Evolutionary conservation across 2,329 filamentous ascomycete genomes (phyloP), one percentile per base, ranked within the genome.

Genomic region (Apiospora aurea): DNA sequence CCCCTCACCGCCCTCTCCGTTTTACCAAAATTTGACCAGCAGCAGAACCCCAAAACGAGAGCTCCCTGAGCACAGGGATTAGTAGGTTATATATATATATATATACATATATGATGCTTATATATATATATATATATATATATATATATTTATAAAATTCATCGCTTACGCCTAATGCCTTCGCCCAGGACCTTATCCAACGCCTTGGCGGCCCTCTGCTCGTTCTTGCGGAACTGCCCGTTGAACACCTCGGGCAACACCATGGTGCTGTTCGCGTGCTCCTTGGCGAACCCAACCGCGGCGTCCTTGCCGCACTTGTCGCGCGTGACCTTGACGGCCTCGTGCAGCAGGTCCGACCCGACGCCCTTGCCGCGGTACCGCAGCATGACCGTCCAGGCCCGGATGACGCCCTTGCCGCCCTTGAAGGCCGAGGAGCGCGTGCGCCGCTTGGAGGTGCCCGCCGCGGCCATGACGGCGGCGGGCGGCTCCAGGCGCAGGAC

Each of bases 331-430:
- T 87, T 86, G 2, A 95, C 90, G 1, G 93, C 94, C 76, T 93
- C 92, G 75, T 92, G 88, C 67, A 97, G 85, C 77, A 97, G 82
- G 44, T 91, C 91, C 53, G 85, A 87, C 2, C 94, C 95, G 34
- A 97, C 85, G 0, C 94, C 94, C 74, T 90, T 89, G 44, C 89
- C 86, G 18, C 95, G 88, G 80, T 94, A 94, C 75, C 87, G 86
- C 69, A 91, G 82, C 78, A 87, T 87, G 1, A 94, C 93, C 1
- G 94, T 96, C 94, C 95, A 97, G 1, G 93, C 94, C 41, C 93
- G 89, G 72, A 97, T 91, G 67, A 94, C 85, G 11, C 91, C 93
- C 74, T 88, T 88, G 70, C 92, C 92, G 47, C 91, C 89, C 75
- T 84, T 84, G 75, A 85, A 77, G 77, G 77, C 81, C 81, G 76